Conservation (phyloP, 441 rosid genomes). For the Pelargonium fulgidum region DNA sequence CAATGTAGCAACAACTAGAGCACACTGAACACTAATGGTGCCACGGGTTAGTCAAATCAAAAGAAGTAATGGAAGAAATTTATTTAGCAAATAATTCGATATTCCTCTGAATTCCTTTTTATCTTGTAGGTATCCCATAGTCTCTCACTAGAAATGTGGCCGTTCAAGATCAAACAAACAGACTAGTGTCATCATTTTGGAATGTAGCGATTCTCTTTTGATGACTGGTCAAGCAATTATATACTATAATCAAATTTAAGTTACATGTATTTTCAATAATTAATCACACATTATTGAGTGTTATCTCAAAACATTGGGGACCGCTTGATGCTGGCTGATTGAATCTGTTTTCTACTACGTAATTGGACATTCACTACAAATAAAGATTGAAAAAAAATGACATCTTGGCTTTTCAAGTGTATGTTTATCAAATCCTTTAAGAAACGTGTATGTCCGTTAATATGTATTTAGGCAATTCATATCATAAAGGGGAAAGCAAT, state of each 20-base stretch:
- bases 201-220: background rate
- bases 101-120: background rate
- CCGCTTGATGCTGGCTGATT: constrained; percentile 2
- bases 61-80: background rate
- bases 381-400: background rate
- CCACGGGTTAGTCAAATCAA: background rate
- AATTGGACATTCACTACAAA: background rate
- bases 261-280: background rate
- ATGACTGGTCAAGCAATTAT: background rate
- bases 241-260: background rate
- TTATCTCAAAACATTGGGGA: background rate
- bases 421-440: background rate
- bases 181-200: background rate
- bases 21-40: background rate
- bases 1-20: constrained; percentile 2
- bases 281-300: background rate
- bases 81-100: background rate
- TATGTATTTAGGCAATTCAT: background rate
- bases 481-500: constrained; percentile 1
- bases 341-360: background rate
- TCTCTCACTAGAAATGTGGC: background rate
- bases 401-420: constrained; percentile 7
- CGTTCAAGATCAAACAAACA: background rate
- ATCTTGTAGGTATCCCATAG: background rate
- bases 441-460: background rate